A percentile compares a stretch with the other conserved stretches of the same genome.
These are phyloP conservation scores for Lentinula guzmanii DNA, from an alignment of 768 basidiomycete species.

Conservation along the genomic window DNA sequence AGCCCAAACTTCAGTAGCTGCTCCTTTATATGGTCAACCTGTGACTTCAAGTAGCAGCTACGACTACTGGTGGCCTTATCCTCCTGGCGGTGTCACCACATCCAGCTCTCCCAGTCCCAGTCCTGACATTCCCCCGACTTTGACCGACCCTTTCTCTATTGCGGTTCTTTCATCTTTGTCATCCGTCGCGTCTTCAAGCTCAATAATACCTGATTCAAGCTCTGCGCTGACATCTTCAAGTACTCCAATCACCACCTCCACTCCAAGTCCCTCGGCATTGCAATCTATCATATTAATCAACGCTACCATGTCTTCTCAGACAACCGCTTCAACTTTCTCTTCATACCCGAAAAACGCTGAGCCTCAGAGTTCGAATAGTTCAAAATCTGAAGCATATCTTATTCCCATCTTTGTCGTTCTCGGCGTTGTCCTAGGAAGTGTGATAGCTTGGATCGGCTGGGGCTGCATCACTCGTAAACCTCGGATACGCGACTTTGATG, in stretches of 20 bases:
- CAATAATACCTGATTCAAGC: not conserved
- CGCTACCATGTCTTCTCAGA: constrained; percentile 16
- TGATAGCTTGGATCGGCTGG: constrained; percentile 12
- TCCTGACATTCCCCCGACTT: not conserved
- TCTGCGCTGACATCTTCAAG: constrained; percentile 1
- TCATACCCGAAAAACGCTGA: constrained; percentile 6
- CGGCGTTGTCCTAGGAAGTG: constrained; percentile 12
- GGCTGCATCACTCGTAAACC: constrained; percentile 13
- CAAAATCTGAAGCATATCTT: constrained; percentile 9
- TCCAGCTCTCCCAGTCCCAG: not conserved
- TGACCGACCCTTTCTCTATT: not conserved
- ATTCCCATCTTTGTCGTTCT: constrained; percentile 12
- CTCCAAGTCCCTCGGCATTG: constrained; percentile 2
- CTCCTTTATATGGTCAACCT: not conserved
- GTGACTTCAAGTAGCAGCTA: constrained; percentile 2
- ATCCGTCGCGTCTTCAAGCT: constrained; percentile 4
- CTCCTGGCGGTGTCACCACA: constrained; percentile 19
- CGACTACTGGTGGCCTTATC: constrained; percentile 31
- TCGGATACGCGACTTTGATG: not conserved
- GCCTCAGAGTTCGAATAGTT: not conserved
- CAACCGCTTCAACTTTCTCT: not conserved
- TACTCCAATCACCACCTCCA: constrained; percentile 10
- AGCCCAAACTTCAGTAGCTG: not conserved
- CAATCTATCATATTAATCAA: constrained; percentile 26
- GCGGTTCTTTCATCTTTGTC: not conserved